Evolutionary conservation across 176 grass and related monocot genomes (phyloP).

Genomic region (Cenchrus purpureus): DNA sequence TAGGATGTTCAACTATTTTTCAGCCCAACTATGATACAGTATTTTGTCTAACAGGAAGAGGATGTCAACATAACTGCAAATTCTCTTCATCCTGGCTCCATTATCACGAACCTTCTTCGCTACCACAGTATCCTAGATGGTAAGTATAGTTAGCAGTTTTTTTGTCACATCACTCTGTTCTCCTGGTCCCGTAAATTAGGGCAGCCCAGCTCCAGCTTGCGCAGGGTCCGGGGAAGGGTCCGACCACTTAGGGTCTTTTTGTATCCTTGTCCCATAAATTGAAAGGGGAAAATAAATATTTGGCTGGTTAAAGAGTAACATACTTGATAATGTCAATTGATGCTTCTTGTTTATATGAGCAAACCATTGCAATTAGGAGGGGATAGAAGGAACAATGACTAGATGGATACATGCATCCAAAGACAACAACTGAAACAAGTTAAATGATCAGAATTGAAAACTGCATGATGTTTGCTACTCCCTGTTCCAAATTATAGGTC

Average conservation of each 20-base stretch:
- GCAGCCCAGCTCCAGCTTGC: no score
- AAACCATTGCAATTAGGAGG: background rate
- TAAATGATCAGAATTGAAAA: background rate
- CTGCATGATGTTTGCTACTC: background rate
- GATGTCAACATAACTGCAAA: constrained; percentile 86
- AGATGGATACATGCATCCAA: background rate
- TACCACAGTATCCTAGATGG: constrained; percentile 86
- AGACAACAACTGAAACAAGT: background rate
- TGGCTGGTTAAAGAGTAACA: background rate
- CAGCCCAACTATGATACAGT: background rate
- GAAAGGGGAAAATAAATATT: background rate
- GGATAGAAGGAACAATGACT: background rate
- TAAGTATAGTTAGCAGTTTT: constrained; percentile 44
- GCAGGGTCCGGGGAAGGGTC: no score
- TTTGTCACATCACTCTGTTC: background rate
- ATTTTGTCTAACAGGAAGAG: constrained; percentile 64
- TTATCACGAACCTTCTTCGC: constrained; percentile 95
- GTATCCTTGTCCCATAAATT: background rate
- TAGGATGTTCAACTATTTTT: constrained; percentile 15
- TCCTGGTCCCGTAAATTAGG: background rate
- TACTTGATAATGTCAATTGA: background rate
- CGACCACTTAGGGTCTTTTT: no score
- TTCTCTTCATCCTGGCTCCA: constrained; percentile 95
- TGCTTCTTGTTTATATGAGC: constrained; percentile 2
- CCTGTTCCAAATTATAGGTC: no score